Percentiles rank a stretch among this genome's conserved stretches.
Conservation (phyloP, 1,139 yeast genomes). For the Suhomyces maxii region DNA sequence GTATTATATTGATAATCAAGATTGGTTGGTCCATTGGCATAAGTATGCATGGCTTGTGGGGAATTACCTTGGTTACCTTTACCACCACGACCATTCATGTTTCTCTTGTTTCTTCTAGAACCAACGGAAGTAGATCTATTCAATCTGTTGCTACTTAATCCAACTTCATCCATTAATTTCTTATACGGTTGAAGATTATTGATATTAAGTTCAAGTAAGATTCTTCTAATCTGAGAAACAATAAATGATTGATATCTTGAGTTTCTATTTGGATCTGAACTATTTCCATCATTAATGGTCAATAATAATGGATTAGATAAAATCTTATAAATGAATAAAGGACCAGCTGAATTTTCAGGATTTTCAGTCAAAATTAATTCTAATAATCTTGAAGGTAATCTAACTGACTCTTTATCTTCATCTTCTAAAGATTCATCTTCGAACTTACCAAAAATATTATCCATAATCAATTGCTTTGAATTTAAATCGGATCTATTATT, state of each 20-base stretch:
- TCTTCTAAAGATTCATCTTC: slow-evolving; percentile 25
- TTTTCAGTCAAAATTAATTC: slow-evolving; percentile 54
- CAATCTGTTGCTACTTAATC: slow-evolving; percentile 50
- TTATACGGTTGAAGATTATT: slow-evolving; percentile 70
- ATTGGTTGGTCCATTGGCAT: slow-evolving; percentile 4
- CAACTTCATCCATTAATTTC: slow-evolving; percentile 90
- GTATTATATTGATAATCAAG: slow-evolving; percentile 4
- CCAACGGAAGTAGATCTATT: slow-evolving; percentile 28
- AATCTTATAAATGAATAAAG: slow-evolving; percentile 80
- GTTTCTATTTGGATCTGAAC: slow-evolving; percentile 17
- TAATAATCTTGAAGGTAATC: slow-evolving; percentile 30
- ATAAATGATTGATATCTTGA: slow-evolving; percentile 59
- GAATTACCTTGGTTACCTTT: slow-evolving; percentile 8
- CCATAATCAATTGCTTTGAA: slow-evolving; percentile 64
- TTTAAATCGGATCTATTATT: slow-evolving; percentile 64
- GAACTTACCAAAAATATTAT: slow-evolving; percentile 60
- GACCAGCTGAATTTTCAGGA: slow-evolving; percentile 63
- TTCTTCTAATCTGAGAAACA: slow-evolving; percentile 58
- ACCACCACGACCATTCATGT: slow-evolving; percentile 18
- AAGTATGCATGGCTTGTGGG: slow-evolving; percentile 7
- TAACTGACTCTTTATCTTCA: slow-evolving; percentile 13
- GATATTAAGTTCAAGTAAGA: slow-evolving; percentile 59
- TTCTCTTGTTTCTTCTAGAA: slow-evolving; percentile 24
- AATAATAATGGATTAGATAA: slow-evolving; percentile 62
- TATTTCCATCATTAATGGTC: slow-evolving; percentile 32